phyloP scores from a whole-genome alignment of 257 asterid genomes.

The Lycium barbarum region DNA sequence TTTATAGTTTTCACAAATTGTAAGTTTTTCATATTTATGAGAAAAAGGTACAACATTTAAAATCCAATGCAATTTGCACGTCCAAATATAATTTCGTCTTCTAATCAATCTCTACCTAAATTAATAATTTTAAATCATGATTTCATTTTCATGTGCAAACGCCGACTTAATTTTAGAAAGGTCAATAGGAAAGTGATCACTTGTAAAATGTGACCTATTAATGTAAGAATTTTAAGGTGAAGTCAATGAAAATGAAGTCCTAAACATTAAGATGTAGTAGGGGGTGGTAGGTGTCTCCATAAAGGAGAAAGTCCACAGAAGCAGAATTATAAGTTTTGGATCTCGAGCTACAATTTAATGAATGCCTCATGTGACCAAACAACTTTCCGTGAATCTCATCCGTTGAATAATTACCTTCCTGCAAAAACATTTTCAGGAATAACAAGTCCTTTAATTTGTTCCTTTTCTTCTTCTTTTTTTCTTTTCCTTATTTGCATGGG shows the following conservation, averaged over 20 bases:
- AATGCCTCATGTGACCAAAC: slow-evolving; percentile 28
- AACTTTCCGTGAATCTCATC: neutral
- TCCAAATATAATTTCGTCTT: too few relatives aligned
- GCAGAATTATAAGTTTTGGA: neutral
- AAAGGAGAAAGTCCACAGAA: neutral
- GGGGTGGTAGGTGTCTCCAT: slow-evolving; percentile 21
- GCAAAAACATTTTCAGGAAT: neutral
- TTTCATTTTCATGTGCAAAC: too few relatives aligned
- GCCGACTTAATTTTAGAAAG: neutral
- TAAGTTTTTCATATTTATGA: too few relatives aligned
- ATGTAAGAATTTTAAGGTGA: neutral
- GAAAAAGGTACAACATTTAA: too few relatives aligned
- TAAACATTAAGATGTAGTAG: neutral
- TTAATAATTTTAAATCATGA: too few relatives aligned
- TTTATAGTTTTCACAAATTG: too few relatives aligned
- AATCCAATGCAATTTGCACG: too few relatives aligned
- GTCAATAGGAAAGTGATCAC: neutral
- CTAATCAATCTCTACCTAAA: too few relatives aligned
- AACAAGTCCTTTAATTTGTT: neutral
- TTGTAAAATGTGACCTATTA: slow-evolving; percentile 11
- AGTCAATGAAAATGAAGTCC: slow-evolving; percentile 12
- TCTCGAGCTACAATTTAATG: slow-evolving; percentile 26
- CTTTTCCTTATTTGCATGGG: neutral
- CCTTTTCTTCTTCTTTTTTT: too few relatives aligned
- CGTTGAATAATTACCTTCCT: neutral